Base-by-base conservation (phyloP, 2,329 filamentous ascomycete species). In the Intubia oerlemansii region DNA sequence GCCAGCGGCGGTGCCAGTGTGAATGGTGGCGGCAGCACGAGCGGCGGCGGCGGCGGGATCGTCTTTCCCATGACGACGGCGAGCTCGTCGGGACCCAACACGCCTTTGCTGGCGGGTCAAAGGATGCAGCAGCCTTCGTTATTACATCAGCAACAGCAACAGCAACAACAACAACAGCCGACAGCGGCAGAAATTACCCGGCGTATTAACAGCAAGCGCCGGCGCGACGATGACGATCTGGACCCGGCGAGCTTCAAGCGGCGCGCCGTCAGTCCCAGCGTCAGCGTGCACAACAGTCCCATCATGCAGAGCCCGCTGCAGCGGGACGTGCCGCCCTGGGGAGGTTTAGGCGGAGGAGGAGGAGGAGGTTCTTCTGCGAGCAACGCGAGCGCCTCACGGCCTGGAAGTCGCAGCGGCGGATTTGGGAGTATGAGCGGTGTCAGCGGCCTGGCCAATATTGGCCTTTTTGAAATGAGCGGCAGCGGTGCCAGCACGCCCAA, bases 201-300 rank as follows among this genome's bases (percentile, higher is more conserved):
- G 7, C 77, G 81, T 35, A 72, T 81, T 30, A 73, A 78, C 46
- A 69, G 65, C 47, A 88, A 85, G 47, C 71, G 85, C n/a, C 67
- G 81, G 14, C 65, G 82, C 15, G 85, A 93, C 36, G 39, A 39
- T 32, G 84, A 93, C 36, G 84, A 93, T 42, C 75, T 92, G 32
- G 84, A 95, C 45, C 74, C 79, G 2, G 64, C 72, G 22, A 78
- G 74, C 35, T 84, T 93, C 55, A 95, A 95, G 52, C 67, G 85
- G 11, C 68, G 85, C 24, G 85, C 85, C 15, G 85, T 95, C 3
- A 88, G 78, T 34, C 85, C 85, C 1, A 80, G 84, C 11, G 72
- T 93, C 59, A 91, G 81, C 46, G 74, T 76, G 2, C 81, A 91
- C 42, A 90, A 85, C 49, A 90, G 79, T 36, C 85, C 85, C 2